Percentiles rank a stretch among this genome's conserved stretches.
These are phyloP conservation scores for Pichia nakasei DNA, from an alignment of 805 yeast genomes.

Conservation along the genomic window DNA sequence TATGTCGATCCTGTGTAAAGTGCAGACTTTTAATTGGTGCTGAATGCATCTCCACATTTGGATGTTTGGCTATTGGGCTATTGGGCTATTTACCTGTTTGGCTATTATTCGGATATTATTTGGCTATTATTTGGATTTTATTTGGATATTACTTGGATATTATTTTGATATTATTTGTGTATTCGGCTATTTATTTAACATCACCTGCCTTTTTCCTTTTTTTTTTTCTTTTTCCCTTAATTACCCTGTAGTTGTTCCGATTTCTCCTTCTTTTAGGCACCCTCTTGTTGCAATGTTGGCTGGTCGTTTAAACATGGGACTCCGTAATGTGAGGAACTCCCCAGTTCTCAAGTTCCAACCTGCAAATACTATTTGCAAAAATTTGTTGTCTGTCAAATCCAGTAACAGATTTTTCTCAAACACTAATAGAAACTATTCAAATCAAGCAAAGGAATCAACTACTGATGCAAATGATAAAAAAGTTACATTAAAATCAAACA, in stretches of 20 bases:
- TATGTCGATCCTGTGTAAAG: too few relatives aligned
- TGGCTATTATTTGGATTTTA: too few relatives aligned
- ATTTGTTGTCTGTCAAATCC: background rate
- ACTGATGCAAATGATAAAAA: background rate
- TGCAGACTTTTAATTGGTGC: too few relatives aligned
- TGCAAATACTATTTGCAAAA: background rate
- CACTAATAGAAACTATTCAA: background rate
- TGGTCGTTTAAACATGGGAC: background rate
- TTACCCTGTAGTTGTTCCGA: background rate
- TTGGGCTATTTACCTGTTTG: too few relatives aligned
- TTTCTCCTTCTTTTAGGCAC: background rate
- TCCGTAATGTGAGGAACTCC: background rate
- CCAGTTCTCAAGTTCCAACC: background rate
- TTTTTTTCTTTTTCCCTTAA: too few relatives aligned
- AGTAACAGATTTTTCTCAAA: background rate
- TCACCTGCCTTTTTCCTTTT: too few relatives aligned
- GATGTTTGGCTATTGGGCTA: too few relatives aligned
- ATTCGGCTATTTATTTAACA: too few relatives aligned
- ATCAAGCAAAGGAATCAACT: background rate
- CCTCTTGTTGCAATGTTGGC: background rate
- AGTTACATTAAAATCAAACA: slow-evolving; percentile 14
- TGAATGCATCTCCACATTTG: too few relatives aligned
- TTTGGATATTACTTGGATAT: too few relatives aligned
- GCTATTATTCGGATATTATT: too few relatives aligned
- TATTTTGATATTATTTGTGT: too few relatives aligned